Evolutionary conservation across 176 grass and related monocot genomes (phyloP), one percentile per base, ranked within the genome.

Genomic region (Oropetium thomaeum): DNA sequence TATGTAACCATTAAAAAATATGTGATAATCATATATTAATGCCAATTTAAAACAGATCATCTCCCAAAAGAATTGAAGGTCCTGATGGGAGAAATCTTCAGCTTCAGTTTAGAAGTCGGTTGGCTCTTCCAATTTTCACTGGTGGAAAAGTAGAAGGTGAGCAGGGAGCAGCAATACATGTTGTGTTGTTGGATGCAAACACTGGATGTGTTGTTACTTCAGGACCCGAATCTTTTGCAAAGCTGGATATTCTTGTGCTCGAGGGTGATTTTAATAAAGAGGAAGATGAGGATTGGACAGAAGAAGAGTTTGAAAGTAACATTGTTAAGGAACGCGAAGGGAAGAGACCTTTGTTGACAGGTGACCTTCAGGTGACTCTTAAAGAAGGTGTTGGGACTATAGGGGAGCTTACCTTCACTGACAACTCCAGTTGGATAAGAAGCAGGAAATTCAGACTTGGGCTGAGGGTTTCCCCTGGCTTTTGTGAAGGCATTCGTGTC

Each of bases 371-470:
- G 79, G 89, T 92, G 37, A 91, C 78, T 75, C 90, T 96, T 74
- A 96, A 96, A 88, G 93, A 96, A 85, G 93, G 93, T 79, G 89
- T 96, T 75, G 93, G 93, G 59, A 96, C 89, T 33, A 80, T 96
- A 76, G 93, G 93, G 58, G 93, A 96, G 79, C 86, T 96, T 78
- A 92, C 87, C 58, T 96, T 96, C 69, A 96, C 93, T 19, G 93
- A 96, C 66, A 96, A 96, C 66, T 96, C 93, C 25, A 96, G 93
- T 84, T 96, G 93, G 93, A 96, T 96, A 83, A 84, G 93, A 82
- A 96, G 93, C 71, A 91, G 93, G 17, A 96, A 96, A 83, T 96
- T 96, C 52, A 89, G 89, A 81, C 89, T 96, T 65, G 93, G 89
- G 58, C 74, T 96, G 49, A 96, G 83, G 86, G 42, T 85, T 79